phyloP scores from a whole-genome alignment of 371 early-diverging fungal species.

The Zancudomyces culisetae region DNA sequence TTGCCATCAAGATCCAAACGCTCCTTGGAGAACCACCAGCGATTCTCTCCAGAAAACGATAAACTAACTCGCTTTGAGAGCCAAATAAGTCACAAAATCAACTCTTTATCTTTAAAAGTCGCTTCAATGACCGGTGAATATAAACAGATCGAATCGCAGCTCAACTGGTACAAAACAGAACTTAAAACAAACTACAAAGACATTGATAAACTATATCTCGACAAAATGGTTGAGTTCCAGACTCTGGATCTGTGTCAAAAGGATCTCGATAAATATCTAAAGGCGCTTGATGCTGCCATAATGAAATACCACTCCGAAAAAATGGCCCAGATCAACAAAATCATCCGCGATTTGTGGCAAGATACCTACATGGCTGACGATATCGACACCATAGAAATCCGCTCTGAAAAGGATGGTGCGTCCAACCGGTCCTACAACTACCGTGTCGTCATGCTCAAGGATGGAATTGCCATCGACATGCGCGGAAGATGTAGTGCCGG shows the following conservation, averaged over 20 bases:
- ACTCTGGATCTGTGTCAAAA: slow-evolving; percentile 49
- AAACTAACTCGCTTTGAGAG: slow-evolving; percentile 7
- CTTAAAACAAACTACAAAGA: slow-evolving; percentile 56
- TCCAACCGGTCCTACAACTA: slow-evolving; percentile 73
- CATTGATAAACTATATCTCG: slow-evolving; percentile 42
- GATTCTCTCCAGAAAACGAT: background rate
- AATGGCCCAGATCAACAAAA: slow-evolving; percentile 95
- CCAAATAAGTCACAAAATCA: slow-evolving; percentile 10
- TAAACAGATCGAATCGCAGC: slow-evolving; percentile 61
- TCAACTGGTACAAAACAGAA: slow-evolving; percentile 33
- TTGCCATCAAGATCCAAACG: background rate
- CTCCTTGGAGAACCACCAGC: background rate
- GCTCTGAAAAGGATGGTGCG: slow-evolving; percentile 62
- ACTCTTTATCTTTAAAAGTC: slow-evolving; percentile 20
- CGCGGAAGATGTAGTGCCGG: slow-evolving; percentile 97
- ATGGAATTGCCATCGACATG: slow-evolving; percentile 87
- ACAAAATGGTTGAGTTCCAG: slow-evolving; percentile 46
- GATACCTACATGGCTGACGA: slow-evolving; percentile 91
- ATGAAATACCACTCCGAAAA: slow-evolving; percentile 88
- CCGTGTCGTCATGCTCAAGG: slow-evolving; percentile 96
- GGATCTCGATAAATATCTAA: slow-evolving; percentile 75
- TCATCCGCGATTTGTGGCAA: slow-evolving; percentile 93
- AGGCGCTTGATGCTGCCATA: slow-evolving; percentile 79
- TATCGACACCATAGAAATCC: slow-evolving; percentile 89
- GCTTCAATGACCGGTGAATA: slow-evolving; percentile 66